Conservation (phyloP, 2,329 filamentous ascomycete genomes). For the Penicillium sp. region DNA sequence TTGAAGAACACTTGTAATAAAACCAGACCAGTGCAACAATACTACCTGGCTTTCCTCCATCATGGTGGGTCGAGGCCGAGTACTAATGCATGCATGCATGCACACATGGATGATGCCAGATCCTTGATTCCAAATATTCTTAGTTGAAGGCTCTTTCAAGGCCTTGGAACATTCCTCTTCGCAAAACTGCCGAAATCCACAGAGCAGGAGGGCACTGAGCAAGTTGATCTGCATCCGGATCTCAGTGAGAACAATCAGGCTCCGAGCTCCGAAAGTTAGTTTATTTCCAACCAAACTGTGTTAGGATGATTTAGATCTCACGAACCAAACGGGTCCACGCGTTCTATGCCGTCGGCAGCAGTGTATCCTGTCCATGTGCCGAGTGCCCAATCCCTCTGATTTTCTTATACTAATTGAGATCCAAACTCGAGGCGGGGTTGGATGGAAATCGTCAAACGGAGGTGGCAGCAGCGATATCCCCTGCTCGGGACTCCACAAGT, state of each 20-base stretch:
- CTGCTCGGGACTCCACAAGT: not conserved
- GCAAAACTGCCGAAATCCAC: not conserved
- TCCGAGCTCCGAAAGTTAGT: not conserved
- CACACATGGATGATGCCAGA: not conserved
- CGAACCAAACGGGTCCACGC: not conserved
- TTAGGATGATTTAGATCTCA: not conserved
- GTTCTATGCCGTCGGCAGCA: not conserved
- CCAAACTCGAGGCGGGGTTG: not conserved
- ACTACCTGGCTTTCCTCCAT: not conserved
- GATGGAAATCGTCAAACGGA: not conserved
- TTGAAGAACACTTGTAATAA: not conserved
- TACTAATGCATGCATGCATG: constrained; percentile 1
- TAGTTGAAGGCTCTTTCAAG: not conserved
- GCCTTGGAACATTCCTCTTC: not conserved
- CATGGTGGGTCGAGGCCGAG: not conserved
- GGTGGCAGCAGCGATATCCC: not conserved
- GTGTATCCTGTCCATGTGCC: not conserved
- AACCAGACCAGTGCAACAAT: not conserved
- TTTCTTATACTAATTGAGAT: not conserved
- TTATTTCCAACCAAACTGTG: not conserved
- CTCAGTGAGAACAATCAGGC: not conserved
- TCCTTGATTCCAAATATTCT: constrained; percentile 2
- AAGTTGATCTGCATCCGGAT: not conserved
- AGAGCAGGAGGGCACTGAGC: not conserved
- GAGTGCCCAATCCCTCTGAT: not conserved